These are phyloP conservation scores for Microbotryomycetes sp. DNA, from an alignment of 1,284 basidiomycete genomes.

Conservation along the genomic window DNA sequence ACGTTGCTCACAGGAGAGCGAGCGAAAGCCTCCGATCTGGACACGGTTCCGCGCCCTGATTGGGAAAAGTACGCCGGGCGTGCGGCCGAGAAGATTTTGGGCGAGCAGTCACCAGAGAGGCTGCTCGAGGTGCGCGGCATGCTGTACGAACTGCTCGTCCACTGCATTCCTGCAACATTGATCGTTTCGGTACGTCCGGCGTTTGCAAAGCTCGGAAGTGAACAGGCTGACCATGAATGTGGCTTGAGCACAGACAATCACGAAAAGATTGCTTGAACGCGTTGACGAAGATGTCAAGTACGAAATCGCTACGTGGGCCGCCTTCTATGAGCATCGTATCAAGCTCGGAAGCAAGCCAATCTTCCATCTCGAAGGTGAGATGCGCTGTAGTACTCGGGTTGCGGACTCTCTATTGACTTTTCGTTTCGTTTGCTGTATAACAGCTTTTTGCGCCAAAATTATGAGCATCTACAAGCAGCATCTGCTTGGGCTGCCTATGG, in stretches of 20 bases:
- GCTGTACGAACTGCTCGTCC: slow-evolving; percentile 90
- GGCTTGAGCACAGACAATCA: slow-evolving; percentile 58
- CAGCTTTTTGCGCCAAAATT: slow-evolving; percentile 38
- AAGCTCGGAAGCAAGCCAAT: slow-evolving; percentile 87
- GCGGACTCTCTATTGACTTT: background rate
- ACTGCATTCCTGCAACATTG: slow-evolving; percentile 93
- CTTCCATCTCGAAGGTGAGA: slow-evolving; percentile 71
- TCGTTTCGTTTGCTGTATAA: background rate
- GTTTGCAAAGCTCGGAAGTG: background rate
- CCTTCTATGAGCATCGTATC: slow-evolving; percentile 89
- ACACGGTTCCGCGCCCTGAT: slow-evolving; percentile 82
- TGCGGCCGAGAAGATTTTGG: slow-evolving; percentile 86
- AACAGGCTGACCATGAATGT: background rate
- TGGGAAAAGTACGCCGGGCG: slow-evolving; percentile 98
- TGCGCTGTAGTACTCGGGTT: too few species aligned
- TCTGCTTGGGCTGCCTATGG: slow-evolving; percentile 9
- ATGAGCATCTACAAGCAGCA: slow-evolving; percentile 35
- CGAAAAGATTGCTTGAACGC: slow-evolving; percentile 72
- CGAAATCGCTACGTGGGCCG: slow-evolving; percentile 92
- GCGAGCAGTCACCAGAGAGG: slow-evolving; percentile 82
- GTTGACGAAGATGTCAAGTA: slow-evolving; percentile 83
- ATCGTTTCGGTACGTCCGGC: slow-evolving; percentile 63
- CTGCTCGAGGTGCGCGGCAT: slow-evolving; percentile 88
- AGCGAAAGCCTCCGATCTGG: slow-evolving; percentile 58
- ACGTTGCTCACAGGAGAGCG: slow-evolving; percentile 17